phyloP scores from a whole-genome alignment of 2,329 filamentous ascomycete species.

The Phialophora verrucosa region DNA sequence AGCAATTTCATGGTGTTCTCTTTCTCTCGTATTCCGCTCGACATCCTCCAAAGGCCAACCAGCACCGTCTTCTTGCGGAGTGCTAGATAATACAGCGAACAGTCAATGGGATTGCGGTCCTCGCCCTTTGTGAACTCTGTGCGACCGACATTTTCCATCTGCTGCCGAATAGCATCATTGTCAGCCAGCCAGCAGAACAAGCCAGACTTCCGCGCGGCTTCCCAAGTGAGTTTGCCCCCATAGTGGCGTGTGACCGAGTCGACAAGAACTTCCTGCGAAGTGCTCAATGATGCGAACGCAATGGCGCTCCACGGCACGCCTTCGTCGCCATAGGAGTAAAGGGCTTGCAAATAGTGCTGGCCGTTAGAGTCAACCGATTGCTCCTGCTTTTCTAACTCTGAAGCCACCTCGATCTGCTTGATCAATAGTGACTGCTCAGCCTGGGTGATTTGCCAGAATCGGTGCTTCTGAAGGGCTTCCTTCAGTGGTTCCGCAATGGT shows the following conservation, averaged over 20 bases:
- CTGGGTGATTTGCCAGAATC: conserved; percentile 79
- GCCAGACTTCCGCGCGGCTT: conserved; percentile 81
- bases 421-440: conserved; percentile 56
- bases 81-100: conserved; percentile 88
- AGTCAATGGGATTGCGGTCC: conserved; percentile 86
- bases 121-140: conserved; percentile 88
- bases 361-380: conserved; percentile 91
- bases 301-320: conserved; percentile 71
- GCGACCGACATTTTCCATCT: conserved; percentile 88
- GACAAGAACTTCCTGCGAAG: conserved; percentile 80
- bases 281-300: conserved; percentile 71
- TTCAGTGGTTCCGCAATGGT: conserved; percentile 72
- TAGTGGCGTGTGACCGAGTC: conserved; percentile 83
- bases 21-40: conserved; percentile 86
- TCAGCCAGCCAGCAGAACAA: conserved; percentile 96
- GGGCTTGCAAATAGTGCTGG: conserved; percentile 67
- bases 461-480: conserved; percentile 74
- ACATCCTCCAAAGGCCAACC: conserved; percentile 93
- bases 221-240: conserved; percentile 80
- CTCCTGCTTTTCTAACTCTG: conserved; percentile 82
- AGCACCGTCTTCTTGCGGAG: conserved; percentile 89
- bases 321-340: conserved; percentile 76
- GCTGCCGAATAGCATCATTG: conserved; percentile 69
- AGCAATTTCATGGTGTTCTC: conserved; percentile 77
- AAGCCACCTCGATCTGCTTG: conserved; percentile 82